phyloP scores from a whole-genome alignment of 2,329 filamentous ascomycete species.

The Lachnellula hyalina region DNA sequence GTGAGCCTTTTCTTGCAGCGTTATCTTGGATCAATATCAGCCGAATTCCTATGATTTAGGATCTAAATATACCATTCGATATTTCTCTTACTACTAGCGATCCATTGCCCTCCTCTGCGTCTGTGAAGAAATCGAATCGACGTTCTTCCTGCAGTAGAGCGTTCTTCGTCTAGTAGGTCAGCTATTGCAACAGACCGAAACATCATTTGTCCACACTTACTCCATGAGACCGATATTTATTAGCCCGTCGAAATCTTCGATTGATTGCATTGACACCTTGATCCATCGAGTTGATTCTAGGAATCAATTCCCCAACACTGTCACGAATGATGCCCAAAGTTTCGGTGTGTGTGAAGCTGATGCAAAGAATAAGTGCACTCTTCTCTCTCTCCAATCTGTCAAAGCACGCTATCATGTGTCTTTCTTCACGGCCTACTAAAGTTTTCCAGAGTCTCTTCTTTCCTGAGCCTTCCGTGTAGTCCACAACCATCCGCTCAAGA shows the following conservation, averaged over 20 bases:
- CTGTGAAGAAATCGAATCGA: neutral
- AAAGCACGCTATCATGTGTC: neutral
- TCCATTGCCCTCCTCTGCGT: neutral
- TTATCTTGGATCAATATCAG: neutral
- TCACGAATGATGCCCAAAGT: slow-evolving; percentile 28
- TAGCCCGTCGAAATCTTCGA: neutral
- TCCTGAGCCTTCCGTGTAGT: neutral
- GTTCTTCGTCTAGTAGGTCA: too few relatives aligned
- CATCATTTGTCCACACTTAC: neutral
- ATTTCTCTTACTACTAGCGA: neutral
- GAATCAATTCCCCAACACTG: neutral
- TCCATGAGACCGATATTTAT: neutral
- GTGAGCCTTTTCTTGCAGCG: neutral
- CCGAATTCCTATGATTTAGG: neutral
- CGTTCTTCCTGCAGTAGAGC: neutral
- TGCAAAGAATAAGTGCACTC: slow-evolving; percentile 4
- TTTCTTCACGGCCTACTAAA: neutral
- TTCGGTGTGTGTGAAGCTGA: slow-evolving; percentile 12
- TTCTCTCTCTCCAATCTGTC: slow-evolving; percentile 4
- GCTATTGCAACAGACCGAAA: too few relatives aligned
- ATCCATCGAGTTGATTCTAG: neutral
- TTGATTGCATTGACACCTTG: neutral
- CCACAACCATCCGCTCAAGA: neutral
- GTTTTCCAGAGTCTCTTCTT: neutral
- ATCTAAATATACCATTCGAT: neutral